Base-by-base conservation (phyloP, 1,284 basidiomycete species). In the Mrakiaceae sp. region DNA sequence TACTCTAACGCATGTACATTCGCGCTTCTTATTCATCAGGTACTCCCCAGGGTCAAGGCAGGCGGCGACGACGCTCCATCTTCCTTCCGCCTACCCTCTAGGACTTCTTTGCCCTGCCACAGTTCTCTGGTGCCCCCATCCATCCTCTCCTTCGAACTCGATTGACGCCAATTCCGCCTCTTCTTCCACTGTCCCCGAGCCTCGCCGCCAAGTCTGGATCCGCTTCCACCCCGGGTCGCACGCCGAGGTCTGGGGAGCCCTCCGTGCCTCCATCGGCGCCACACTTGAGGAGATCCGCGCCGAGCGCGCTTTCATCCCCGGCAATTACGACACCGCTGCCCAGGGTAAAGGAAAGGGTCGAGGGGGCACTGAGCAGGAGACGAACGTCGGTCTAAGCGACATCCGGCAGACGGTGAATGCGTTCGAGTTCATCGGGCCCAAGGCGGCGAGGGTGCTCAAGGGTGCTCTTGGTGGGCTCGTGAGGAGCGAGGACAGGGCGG, bases 361-460 rank as follows among this genome's bases (percentile, higher is more conserved):
- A 47, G 48, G 56, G 0, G 44, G 14, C 8, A n/a, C 58, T 6
- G 11, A n/a, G n/a, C 43, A 77, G 10, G 76, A 79, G 46, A 53
- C 40, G 5, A 54, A 58, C 4, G 75, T 91, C 4, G 83, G 87
- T 68, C 79, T 92, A 10, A 78, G 80, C 3, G 87, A 92, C 73
- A 73, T 91, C 58, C 78, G 85, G 57, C 82, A 82, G 3, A 80
- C 85, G 58, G 72, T 92, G 47, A 89, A 88, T 66, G 80, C 85
- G 3, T 92, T 93, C 70, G 90, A 96, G 72, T 82, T 95, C 16
- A 86, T 87, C 78, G 92, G 92, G 3, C 87, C 88, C 1, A 86
- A 86, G 71, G 81, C 88, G 0, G 90, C 82, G 65, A 86, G 88
- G 70, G 82, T 93, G 7, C 75, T 95, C 60, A 83, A 81, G 69